Evolutionary conservation across 2,329 filamentous ascomycete species (phyloP), one percentile per base, ranked within the genome.

Genomic region (Lecanicillium sp.): DNA sequence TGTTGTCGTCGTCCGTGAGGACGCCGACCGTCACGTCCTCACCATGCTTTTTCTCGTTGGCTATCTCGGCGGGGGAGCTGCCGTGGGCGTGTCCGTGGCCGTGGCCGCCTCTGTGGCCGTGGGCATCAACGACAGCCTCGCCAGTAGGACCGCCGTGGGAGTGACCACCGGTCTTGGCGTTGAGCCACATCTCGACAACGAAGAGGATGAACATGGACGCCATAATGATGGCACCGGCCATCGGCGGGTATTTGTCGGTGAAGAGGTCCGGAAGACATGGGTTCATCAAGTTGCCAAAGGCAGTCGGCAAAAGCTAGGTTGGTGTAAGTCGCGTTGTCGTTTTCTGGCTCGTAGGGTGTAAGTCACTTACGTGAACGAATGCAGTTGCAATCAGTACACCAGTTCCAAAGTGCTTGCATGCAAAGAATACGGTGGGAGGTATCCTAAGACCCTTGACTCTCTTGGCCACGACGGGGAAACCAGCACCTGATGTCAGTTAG

Each of bases 301-400:
- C 79, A 3, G 77, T 81, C 0, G 79, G 79, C 6, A 83, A 71
- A 54, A 82, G 69, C 69, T 74, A 21, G 29, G 7, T 15, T 15
- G 2, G 19, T n/a, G 24, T 3, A 15, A 29, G 17, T 19, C 24
- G 46, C 3, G 49, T 49, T 37, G 21, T 37, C 5, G 26, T 21
- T 26, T 14, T 12, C 14, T 11, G 17, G 27, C n/a, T 17, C 15
- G 11, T 20, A 17, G 2, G 1, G 29, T 1, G 21, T 9, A 23
- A 4, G 5, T 6, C 11, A 63, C 71, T 55, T 57, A 81, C 72
- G 71, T 87, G 84, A 17, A 87, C 83, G 55, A 87, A 87, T 3
- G 84, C 84, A 2, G 84, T 87, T 21, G 84, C 83, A 49, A 87
- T 77, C 30, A 87, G 69, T 15, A 87, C 84, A 52, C 84, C 84